These are phyloP conservation scores for Misopates orontium DNA, from an alignment of 257 asterid genomes.

Conservation along the genomic window DNA sequence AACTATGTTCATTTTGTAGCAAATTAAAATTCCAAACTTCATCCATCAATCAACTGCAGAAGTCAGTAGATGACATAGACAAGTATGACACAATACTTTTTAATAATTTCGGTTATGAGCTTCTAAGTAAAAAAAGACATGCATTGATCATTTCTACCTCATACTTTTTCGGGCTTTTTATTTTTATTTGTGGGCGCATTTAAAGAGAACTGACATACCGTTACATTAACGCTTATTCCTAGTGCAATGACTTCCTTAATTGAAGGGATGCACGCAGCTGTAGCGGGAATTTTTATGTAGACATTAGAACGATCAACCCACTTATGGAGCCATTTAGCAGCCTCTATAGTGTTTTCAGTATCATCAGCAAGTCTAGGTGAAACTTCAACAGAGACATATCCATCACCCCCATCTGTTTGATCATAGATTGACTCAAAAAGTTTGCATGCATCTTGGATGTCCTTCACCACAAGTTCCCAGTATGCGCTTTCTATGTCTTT, in stretches of 20 bases:
- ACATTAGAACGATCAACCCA: conserved; percentile 88
- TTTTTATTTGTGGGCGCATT: neutral
- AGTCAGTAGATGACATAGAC: no score
- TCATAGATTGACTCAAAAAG: conserved; percentile 90
- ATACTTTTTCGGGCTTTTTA: no score
- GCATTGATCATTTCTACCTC: neutral
- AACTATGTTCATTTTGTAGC: no score
- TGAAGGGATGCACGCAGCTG: conserved; percentile 93
- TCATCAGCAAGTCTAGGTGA: conserved; percentile 97
- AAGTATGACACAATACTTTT: no score
- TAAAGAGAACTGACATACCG: conserved; percentile 55
- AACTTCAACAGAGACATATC: conserved; percentile 99
- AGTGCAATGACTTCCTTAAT: conserved; percentile 95
- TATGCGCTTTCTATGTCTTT: conserved; percentile 86
- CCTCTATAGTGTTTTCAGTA: conserved; percentile 79
- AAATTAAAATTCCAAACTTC: no score
- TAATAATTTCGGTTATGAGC: no score
- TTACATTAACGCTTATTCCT: conserved; percentile 95
- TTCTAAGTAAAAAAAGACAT: no score
- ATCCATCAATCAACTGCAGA: no score
- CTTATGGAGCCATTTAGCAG: conserved; percentile 93
- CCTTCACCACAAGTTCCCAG: conserved; percentile 99
- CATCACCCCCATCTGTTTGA: conserved; percentile 88
- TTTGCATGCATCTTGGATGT: conserved; percentile 99
- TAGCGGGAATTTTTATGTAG: conserved; percentile 96